Percentiles rank a stretch among this genome's conserved stretches.
Evolutionary conservation across 345 rosid species (phyloP).

Genomic region (Citrus sinensis): DVS_A1.0 CM039166.1:23338001-23338500

Average conservation of each 20-base stretch:
- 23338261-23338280: neutral
- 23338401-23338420: slow-evolving; percentile 26
- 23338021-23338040: neutral
- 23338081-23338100: neutral
- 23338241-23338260: slow-evolving; percentile 5
- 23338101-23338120: neutral
- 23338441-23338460: slow-evolving; percentile 21
- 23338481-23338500: neutral
- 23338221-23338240: neutral
- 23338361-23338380: neutral
- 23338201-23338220: neutral
- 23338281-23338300: neutral
- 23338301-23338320: neutral
- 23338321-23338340: neutral
- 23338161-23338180: neutral
- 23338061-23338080: neutral
- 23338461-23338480: neutral
- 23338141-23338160: neutral
- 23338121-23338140: neutral
- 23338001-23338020: neutral
- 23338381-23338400: slow-evolving; percentile 30
- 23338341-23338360: neutral
- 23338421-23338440: slow-evolving; percentile 40
- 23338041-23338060: neutral
- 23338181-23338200: neutral